These are phyloP conservation scores for Corchorus capsularis DNA, from an alignment of 345 rosid species.

Conservation along the genomic window DNA sequence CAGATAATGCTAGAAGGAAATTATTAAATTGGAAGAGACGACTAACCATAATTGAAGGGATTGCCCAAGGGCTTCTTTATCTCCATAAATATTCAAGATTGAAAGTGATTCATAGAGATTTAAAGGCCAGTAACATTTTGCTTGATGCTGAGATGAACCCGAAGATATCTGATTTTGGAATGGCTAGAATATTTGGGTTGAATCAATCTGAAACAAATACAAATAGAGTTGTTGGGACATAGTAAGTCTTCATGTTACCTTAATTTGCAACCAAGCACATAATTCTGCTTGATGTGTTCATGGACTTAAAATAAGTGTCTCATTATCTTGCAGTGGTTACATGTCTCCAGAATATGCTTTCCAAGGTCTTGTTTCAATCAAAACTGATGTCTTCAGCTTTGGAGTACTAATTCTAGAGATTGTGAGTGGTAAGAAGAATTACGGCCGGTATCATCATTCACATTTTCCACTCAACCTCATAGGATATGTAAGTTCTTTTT, in stretches of 20 bases:
- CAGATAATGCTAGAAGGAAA: background rate
- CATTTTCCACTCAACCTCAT: constrained; percentile 27
- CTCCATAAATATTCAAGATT: constrained; percentile 16
- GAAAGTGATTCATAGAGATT: constrained; percentile 11
- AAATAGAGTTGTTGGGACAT: constrained; percentile 11
- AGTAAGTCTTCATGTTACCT: background rate
- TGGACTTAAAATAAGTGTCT: background rate
- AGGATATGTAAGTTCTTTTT: constrained; percentile 22
- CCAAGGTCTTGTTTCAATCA: constrained; percentile 30
- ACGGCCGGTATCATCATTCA: background rate
- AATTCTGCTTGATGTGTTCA: no score
- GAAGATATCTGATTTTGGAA: constrained; percentile 22
- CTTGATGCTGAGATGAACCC: constrained; percentile 10
- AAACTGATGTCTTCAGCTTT: constrained; percentile 40
- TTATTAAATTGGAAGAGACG: constrained; percentile 14
- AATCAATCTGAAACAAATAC: constrained; percentile 16
- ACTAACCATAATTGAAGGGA: constrained; percentile 8
- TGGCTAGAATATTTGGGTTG: constrained; percentile 11
- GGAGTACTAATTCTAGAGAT: constrained; percentile 39
- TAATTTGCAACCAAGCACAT: background rate
- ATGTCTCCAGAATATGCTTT: constrained; percentile 36
- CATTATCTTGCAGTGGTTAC: constrained; percentile 17
- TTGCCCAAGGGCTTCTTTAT: constrained; percentile 7
- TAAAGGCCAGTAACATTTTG: constrained; percentile 17
- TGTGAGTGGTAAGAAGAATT: constrained; percentile 18